Evolutionary conservation across 257 asterid genomes (phyloP).

Genomic region (Forsythia suspensa): DNA sequence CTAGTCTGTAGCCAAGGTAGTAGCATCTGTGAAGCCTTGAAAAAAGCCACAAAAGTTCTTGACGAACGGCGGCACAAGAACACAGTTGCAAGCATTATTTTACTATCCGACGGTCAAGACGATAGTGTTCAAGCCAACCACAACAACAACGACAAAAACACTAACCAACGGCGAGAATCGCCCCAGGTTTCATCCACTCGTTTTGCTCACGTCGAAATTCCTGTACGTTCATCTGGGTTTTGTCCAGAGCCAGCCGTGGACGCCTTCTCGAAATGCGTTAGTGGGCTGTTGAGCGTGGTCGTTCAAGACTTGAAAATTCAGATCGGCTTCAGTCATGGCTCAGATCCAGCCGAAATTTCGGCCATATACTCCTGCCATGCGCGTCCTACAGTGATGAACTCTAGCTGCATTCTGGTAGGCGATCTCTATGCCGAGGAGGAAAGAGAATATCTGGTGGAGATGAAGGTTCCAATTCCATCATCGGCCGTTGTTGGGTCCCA

Average conservation of each 20-base stretch:
- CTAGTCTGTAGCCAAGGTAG: constrained; percentile 68
- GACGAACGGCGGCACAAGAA: constrained; percentile 83
- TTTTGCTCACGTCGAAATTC: constrained; percentile 78
- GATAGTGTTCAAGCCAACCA: constrained; percentile 39
- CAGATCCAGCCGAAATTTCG: constrained; percentile 79
- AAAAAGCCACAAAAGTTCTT: constrained; percentile 69
- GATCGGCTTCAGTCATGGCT: constrained; percentile 57
- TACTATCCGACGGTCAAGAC: constrained; percentile 75
- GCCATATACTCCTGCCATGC: constrained; percentile 64
- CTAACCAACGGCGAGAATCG: constrained; percentile 33
- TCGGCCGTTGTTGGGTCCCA: constrained; percentile 34
- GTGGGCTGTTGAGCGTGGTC: constrained; percentile 79
- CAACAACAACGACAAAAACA: not conserved
- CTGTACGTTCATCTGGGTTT: constrained; percentile 64
- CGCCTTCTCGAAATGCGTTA: constrained; percentile 81
- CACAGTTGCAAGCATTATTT: constrained; percentile 76
- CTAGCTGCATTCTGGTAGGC: constrained; percentile 61
- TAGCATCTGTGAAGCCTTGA: constrained; percentile 67
- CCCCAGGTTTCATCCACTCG: constrained; percentile 55
- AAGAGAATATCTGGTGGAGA: constrained; percentile 61
- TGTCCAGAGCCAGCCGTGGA: constrained; percentile 60
- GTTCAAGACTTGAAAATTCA: constrained; percentile 71
- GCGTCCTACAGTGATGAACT: constrained; percentile 49
- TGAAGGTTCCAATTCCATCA: constrained; percentile 50
- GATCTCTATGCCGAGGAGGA: constrained; percentile 86